Conservation (phyloP, 192 early-diverging fungal genomes). For the Dissophora ornata region DNA sequence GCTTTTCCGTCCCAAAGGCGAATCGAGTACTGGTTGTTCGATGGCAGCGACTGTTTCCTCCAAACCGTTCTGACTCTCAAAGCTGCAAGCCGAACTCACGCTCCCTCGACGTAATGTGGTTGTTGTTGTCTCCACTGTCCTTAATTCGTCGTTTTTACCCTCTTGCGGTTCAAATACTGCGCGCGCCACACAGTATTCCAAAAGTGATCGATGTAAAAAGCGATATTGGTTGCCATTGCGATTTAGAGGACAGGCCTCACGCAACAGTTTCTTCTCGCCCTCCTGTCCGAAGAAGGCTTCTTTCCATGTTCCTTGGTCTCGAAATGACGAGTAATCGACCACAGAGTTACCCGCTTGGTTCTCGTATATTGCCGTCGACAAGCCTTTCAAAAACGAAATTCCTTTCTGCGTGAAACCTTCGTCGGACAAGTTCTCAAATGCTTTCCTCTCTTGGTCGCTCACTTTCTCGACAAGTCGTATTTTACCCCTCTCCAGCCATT, state of each 20-base stretch:
- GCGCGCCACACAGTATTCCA: slow-evolving; percentile 7
- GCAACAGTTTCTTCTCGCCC: slow-evolving; percentile 13
- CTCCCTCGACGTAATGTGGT: background rate
- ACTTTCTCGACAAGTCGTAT: background rate
- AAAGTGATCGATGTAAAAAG: slow-evolving; percentile 6
- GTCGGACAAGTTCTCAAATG: slow-evolving; percentile 1
- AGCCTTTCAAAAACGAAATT: slow-evolving; percentile 15
- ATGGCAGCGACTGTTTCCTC: background rate
- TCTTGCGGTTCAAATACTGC: slow-evolving; percentile 20
- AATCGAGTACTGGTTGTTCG: background rate
- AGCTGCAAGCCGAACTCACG: background rate
- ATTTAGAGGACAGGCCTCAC: background rate
- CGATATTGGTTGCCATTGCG: slow-evolving; percentile 7
- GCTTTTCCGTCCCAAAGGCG: slow-evolving; percentile 11
- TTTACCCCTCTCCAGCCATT: background rate
- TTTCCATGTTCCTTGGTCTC: slow-evolving; percentile 7
- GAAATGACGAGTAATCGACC: background rate
- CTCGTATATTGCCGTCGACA: slow-evolving; percentile 21
- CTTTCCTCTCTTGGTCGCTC: background rate
- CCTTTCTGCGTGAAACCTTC: slow-evolving; percentile 20
- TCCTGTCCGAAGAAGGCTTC: background rate
- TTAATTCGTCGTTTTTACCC: background rate
- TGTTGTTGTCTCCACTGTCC: background rate
- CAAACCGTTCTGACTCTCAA: background rate
- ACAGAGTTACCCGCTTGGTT: slow-evolving; percentile 21